Evolutionary conservation across 2,329 filamentous ascomycete species (phyloP).

Genomic region (Daldinia sp.): DNA sequence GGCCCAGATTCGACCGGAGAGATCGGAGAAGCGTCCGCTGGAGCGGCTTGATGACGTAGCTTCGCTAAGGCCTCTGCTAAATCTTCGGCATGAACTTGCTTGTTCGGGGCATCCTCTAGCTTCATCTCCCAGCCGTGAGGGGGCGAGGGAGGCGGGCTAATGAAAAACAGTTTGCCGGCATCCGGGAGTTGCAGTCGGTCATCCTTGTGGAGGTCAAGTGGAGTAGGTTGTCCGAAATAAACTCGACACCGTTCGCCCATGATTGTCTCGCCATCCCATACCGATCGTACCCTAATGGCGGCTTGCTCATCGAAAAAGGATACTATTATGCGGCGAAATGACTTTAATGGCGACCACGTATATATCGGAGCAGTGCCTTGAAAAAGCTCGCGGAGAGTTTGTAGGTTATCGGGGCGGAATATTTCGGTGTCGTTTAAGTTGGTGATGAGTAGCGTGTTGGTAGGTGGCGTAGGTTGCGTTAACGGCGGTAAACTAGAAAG

Average conservation of each 20-base stretch:
- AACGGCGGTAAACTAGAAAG: slow-evolving; percentile 76
- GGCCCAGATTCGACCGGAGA: slow-evolving; percentile 52
- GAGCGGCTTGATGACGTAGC: slow-evolving; percentile 59
- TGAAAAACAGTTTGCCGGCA: slow-evolving; percentile 76
- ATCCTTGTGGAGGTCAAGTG: slow-evolving; percentile 59
- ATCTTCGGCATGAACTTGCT: slow-evolving; percentile 73
- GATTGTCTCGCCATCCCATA: slow-evolving; percentile 77
- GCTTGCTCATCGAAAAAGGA: slow-evolving; percentile 77
- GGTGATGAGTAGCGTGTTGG: slow-evolving; percentile 86
- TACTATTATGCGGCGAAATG: slow-evolving; percentile 81
- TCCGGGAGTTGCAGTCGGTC: slow-evolving; percentile 72
- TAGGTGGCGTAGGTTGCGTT: slow-evolving; percentile 74
- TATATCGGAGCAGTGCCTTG: slow-evolving; percentile 74
- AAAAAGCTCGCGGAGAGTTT: slow-evolving; percentile 76
- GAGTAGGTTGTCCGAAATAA: slow-evolving; percentile 72
- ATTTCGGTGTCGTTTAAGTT: slow-evolving; percentile 77
- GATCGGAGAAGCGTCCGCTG: slow-evolving; percentile 43
- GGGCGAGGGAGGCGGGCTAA: slow-evolving; percentile 72
- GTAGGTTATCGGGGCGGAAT: slow-evolving; percentile 77
- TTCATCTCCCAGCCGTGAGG: slow-evolving; percentile 75
- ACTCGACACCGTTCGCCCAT: slow-evolving; percentile 74
- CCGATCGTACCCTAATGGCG: slow-evolving; percentile 73
- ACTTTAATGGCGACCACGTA: slow-evolving; percentile 82
- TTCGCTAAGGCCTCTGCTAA: slow-evolving; percentile 71
- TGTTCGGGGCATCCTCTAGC: slow-evolving; percentile 74